Evolutionary conservation across 2,329 filamentous ascomycete genomes (phyloP).

Genomic region (Penicillium verrucosum): DNA sequence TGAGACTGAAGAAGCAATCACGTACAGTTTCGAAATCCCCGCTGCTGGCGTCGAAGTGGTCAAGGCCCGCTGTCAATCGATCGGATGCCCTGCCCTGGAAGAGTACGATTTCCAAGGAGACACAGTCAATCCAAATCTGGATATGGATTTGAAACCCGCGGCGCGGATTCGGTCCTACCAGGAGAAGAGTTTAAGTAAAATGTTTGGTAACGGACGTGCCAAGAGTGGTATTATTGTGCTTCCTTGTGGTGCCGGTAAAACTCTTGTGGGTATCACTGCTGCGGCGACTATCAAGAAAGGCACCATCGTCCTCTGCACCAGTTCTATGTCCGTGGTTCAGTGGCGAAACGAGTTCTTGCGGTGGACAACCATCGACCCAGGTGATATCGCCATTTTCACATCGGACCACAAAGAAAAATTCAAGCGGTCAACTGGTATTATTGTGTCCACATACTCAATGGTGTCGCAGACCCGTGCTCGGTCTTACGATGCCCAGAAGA

Average conservation of each 20-base stretch:
- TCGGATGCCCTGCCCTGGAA: slow-evolving; percentile 84
- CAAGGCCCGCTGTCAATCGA: slow-evolving; percentile 81
- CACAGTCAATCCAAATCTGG: slow-evolving; percentile 79
- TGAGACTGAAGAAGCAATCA: slow-evolving; percentile 73
- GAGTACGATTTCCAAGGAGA: slow-evolving; percentile 98
- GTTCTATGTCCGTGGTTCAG: slow-evolving; percentile 95
- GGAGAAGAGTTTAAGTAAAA: slow-evolving; percentile 95
- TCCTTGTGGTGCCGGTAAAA: slow-evolving; percentile 95
- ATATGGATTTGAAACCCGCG: slow-evolving; percentile 78
- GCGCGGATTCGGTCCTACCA: slow-evolving; percentile 60
- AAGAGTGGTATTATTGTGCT: slow-evolving; percentile 97
- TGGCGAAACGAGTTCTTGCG: slow-evolving; percentile 96
- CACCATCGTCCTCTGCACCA: slow-evolving; percentile 90
- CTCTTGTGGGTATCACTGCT: slow-evolving; percentile 94
- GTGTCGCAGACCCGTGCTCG: slow-evolving; percentile 86
- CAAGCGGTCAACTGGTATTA: slow-evolving; percentile 85
- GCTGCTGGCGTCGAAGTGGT: slow-evolving; percentile 80
- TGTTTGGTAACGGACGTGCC: slow-evolving; percentile 97
- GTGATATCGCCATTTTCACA: slow-evolving; percentile 92
- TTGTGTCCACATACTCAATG: slow-evolving; percentile 98
- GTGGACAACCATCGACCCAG: slow-evolving; percentile 96
- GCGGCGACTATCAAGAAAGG: slow-evolving; percentile 98
- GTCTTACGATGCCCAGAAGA: slow-evolving; percentile 90
- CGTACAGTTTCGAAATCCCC: slow-evolving; percentile 89
- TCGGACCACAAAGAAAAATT: slow-evolving; percentile 88